These are phyloP conservation scores for Fusarium oxysporum DNA, from an alignment of 2,329 filamentous ascomycete species.

Conservation along the genomic window DNA sequence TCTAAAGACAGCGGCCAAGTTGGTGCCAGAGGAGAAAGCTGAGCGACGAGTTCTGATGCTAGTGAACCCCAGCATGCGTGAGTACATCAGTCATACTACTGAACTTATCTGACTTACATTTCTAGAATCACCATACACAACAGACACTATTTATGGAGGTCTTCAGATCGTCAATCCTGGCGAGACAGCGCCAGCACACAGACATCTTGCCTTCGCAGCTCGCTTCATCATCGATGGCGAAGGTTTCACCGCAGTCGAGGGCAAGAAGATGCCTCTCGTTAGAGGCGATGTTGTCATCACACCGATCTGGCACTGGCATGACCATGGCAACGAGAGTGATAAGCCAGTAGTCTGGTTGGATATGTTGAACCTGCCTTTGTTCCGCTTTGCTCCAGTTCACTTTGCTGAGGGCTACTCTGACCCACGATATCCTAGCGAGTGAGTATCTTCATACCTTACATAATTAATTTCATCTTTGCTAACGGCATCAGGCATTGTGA, in stretches of 20 bases:
- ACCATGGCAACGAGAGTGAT: constrained; percentile 68
- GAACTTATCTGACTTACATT: not conserved
- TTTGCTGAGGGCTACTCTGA: constrained; percentile 64
- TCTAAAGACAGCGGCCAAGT: constrained; percentile 49
- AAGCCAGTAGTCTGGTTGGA: constrained; percentile 69
- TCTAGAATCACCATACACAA: constrained; percentile 59
- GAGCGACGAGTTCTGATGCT: constrained; percentile 58
- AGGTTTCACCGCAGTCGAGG: constrained; percentile 69
- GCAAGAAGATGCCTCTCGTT: constrained; percentile 62
- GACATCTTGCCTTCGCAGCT: constrained; percentile 67
- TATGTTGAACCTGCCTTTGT: constrained; percentile 64
- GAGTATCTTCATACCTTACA: constrained; percentile 11
- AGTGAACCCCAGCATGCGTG: constrained; percentile 62
- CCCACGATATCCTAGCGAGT: constrained; percentile 61
- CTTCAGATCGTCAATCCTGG: constrained; percentile 68
- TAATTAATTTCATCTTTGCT: too few species aligned
- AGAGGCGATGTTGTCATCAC: constrained; percentile 68
- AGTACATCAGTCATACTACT: not conserved
- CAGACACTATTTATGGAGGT: constrained; percentile 66
- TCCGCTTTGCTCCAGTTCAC: constrained; percentile 62
- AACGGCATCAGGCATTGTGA: constrained; percentile 45
- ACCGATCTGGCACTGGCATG: constrained; percentile 69
- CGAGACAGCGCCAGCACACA: constrained; percentile 66
- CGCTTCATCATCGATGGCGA: constrained; percentile 69
- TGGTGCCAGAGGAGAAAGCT: constrained; percentile 55